Base-by-base conservation (phyloP, 257 asterid genomes). In the Leptodermis oblonga region DNA sequence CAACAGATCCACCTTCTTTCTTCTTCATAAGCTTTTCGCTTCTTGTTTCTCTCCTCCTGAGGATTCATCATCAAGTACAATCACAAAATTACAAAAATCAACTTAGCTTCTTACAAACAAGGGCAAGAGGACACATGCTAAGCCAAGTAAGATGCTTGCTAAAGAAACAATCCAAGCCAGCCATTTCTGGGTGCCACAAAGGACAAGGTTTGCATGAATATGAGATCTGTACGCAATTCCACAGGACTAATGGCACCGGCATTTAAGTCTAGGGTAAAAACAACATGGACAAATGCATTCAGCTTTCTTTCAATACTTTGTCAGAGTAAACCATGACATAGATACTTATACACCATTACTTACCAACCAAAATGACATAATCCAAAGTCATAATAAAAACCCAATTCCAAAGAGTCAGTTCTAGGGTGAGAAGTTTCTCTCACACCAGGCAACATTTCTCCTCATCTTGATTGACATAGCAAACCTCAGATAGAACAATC, bases 1-100 rank as follows among this genome's bases (percentile, higher is more conserved):
- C 23, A 42, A 39, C 36, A 25, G 6, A 64, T 51, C 70, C 62
- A 88, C 96, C 92, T 88, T 75, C 88, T 81, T 79, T 91, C 96
- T 79, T 88, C 98, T 86, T 92, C 97, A 66, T 30, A 8, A 65
- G 88, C 95, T 81, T 82, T 93, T 31, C 82, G 87, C 72, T 91
- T 93, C 86, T 81, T 77, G 80, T 85, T 87, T 81, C 83, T 82
- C 78, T 84, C 96, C 78, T 90, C 99, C 99, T 93, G 92, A 70
- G 31, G 80, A 75, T 56, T 71, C 71, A 81, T 25, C 51, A 74
- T 66, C 76, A 67, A 67, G 37, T 66, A 65, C 46, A 49, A 66
- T 78, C 67, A 59, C 61, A 51, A 52, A 31, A 33, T 46, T 64
- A 68, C 65, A 64, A 74, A 26, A 46, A 30, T n/a, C 33, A 55